These are phyloP conservation scores for Penicillium sp. DNA, from an alignment of 2,329 filamentous ascomycete genomes.

Conservation along the genomic window DNA sequence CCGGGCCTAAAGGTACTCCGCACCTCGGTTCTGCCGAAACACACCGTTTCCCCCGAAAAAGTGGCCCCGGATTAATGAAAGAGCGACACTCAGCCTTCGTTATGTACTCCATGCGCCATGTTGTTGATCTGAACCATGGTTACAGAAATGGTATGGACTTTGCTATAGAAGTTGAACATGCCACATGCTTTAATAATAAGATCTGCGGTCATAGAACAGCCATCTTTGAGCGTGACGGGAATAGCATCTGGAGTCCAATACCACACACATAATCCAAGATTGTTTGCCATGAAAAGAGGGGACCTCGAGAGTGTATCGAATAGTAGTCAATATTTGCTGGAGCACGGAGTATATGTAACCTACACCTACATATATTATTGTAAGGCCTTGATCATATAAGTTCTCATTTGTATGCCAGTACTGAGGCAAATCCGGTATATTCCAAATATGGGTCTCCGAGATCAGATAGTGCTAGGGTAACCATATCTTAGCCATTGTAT, in stretches of 20 bases:
- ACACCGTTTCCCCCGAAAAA: background rate
- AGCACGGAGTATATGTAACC: background rate
- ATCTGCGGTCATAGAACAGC: background rate
- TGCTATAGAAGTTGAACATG: background rate
- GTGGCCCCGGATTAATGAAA: background rate
- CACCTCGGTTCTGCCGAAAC: background rate
- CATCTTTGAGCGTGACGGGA: background rate
- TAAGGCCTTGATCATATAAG: background rate
- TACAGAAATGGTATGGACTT: background rate
- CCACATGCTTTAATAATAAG: background rate
- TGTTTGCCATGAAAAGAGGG: background rate
- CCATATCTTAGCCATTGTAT: background rate
- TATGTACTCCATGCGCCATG: no score
- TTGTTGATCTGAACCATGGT: background rate
- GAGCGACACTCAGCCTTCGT: background rate
- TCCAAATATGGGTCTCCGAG: no score
- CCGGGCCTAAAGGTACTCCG: conserved; percentile 4
- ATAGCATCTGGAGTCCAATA: background rate
- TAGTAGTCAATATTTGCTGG: background rate
- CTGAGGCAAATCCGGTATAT: background rate
- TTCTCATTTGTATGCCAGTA: background rate
- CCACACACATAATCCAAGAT: background rate
- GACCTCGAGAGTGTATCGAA: background rate
- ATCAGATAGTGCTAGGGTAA: no score
- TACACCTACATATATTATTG: background rate